Conservation (phyloP, 768 basidiomycete species). For the Rhodotorula diobovata region DNA sequence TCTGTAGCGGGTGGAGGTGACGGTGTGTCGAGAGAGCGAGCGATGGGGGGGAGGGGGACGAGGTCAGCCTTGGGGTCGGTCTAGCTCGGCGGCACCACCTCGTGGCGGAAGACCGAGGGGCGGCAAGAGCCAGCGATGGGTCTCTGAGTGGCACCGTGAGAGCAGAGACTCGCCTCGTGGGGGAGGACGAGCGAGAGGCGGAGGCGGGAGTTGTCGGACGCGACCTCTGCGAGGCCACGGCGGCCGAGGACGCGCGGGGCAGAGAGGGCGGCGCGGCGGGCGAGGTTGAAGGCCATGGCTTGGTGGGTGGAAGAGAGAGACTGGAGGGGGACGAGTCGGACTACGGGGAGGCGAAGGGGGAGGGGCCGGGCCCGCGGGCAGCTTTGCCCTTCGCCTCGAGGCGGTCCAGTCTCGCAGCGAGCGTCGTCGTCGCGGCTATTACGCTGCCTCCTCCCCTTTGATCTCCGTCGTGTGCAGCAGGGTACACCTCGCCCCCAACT, state of each 20-base stretch:
- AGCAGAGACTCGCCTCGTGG: conserved; percentile 67
- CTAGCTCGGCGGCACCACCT: background rate
- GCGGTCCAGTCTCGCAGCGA: too few relatives aligned
- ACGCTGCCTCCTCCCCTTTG: too few relatives aligned
- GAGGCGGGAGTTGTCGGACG: conserved; percentile 66
- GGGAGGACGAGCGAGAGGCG: conserved; percentile 89
- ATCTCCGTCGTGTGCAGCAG: too few relatives aligned
- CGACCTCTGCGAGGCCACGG: conserved; percentile 75
- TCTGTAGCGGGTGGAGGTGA: conserved; percentile 55
- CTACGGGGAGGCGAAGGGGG: background rate
- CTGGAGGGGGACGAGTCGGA: background rate
- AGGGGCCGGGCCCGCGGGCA: background rate
- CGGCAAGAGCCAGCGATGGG: background rate
- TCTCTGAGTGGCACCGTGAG: background rate
- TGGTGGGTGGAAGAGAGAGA: too few relatives aligned
- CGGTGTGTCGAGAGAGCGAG: conserved; percentile 56
- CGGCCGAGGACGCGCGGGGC: conserved; percentile 57
- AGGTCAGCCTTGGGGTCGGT: background rate
- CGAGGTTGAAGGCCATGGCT: background rate
- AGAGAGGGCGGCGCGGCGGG: conserved; percentile 13
- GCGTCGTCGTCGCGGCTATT: too few relatives aligned
- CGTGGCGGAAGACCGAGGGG: background rate
- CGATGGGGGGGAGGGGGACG: background rate
- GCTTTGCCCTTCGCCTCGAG: background rate
- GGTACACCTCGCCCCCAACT: too few relatives aligned